Evolutionary conservation across 2,329 filamentous ascomycete species (phyloP), one percentile per base, ranked within the genome.

Genomic region (Botrytis hyacinthi): DNA sequence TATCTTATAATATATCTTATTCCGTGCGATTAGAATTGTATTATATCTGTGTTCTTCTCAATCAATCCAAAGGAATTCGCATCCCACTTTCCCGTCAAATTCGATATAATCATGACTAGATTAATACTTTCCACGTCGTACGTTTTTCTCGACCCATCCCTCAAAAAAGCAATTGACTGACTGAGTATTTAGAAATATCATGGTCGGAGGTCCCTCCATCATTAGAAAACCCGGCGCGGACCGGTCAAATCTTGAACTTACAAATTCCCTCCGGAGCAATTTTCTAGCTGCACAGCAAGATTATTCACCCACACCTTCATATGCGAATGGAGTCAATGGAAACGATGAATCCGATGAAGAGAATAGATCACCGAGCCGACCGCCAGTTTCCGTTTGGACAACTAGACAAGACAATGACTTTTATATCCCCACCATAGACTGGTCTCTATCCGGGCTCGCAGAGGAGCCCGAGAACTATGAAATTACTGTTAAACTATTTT

Each of bases 401-500:
- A 87, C 87, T 74, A 84, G 84, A 70, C 86, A 90, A 63, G 86
- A 84, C 59, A 85, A 85, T 67, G 86, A 86, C 8, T 86, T 95
- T 63, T 95, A 92, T 81, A 88, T 98, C 59, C 95, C 95, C 65
- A 88, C 91, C 59, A 89, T 95, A 81, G 89, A 94, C 82, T 93
- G 92, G 86, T 85, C 88, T 20, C 84, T 88, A 44, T 89, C 89
- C 6, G 92, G 92, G 0, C 85, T 99, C 63, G 86, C 89, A 46
- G 96, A 99, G 81, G 94, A 97, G 78, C 86, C 92, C 40, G 86
- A 88, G 74, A 91, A 94, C 78, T 99, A 99, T 84, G 94, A 98
- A 81, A 94, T 98, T 80, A 98, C 95, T 0, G 91, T 96, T 75
- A 99, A 99, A 84, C 84, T 99, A 35, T 99, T 99, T 85, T 97